Evolutionary conservation across 1,284 basidiomycete species (phyloP), one percentile per base, ranked within the genome.

Genomic region (Fomitopsis pinicola): DNA sequence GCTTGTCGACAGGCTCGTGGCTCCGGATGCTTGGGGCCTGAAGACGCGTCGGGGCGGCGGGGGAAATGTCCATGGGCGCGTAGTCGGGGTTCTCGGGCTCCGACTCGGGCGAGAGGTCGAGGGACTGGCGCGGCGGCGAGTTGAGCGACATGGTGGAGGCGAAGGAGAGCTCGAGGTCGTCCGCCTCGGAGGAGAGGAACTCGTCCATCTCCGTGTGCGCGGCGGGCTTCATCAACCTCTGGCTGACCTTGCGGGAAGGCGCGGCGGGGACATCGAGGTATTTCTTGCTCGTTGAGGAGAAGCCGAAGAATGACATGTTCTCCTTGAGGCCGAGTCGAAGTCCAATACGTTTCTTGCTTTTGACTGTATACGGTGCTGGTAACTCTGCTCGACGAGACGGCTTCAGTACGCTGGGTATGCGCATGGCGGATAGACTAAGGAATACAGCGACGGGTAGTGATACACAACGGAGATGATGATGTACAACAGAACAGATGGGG

Each of bases 1-100:
- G 73, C 55, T 62, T 65, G 63, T 71, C 54, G 63, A 67, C 65
- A 68, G 19, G 28, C 36, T 30, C n/a, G 33, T 62, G 19, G 62
- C 64, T 48, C 45, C 45, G 12, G 22, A 9, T 48, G 45, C 26
- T 48, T 9, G 64, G 66, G 28, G 64, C 62, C 4, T 73, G 67
- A 64, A 67, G 73, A 75, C 57, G 72, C 60, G 48, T n/a, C 28
- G 53, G 82, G 15, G 76, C 88, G 15, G 80, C 82, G 14, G 91
- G 91, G 4, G 91, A 92, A 50, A 92, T 88, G 69, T 92, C 90
- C 90, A 92, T 92, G 4, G 87, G 82, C 26, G 72, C 71, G 22
- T 72, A 65, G 63, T 85, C 79, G 45, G 78, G 76, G 28, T 50
- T 50, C 28, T 50, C 45, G 63, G 75, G 78, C 59, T 77, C 79